Evolutionary conservation across 768 basidiomycete species (phyloP).

Genomic region (Leccinum aurantiacum): DNA sequence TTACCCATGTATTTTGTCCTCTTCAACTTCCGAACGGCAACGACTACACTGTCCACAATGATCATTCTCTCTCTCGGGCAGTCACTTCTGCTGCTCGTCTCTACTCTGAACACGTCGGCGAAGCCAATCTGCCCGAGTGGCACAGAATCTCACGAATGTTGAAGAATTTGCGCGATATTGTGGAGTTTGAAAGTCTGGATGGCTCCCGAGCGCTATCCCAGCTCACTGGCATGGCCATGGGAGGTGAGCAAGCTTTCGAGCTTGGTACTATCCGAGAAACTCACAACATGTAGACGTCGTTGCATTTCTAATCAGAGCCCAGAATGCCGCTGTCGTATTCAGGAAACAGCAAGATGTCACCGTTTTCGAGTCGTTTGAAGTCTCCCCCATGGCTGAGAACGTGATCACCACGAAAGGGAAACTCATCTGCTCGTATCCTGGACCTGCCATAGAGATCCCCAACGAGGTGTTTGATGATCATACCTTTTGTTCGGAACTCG

Average conservation of each 20-base stretch:
- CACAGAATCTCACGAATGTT: neutral
- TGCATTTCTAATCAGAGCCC: neutral
- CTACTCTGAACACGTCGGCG: constrained; percentile 6
- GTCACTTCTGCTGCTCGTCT: constrained; percentile 21
- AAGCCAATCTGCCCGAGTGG: neutral
- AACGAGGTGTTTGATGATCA: neutral
- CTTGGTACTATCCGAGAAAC: neutral
- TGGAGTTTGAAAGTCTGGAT: constrained; percentile 12
- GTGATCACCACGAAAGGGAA: neutral
- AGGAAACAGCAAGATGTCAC: neutral
- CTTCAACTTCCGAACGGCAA: constrained; percentile 39
- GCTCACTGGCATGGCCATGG: constrained; percentile 4
- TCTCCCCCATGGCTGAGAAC: constrained; percentile 32
- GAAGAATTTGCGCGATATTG: neutral
- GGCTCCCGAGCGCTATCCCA: constrained; percentile 2
- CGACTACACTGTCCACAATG: constrained; percentile 17
- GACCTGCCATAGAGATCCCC: neutral
- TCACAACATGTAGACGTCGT: constrained; percentile 32
- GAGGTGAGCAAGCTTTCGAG: constrained; percentile 4
- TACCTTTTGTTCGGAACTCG: constrained; percentile 34
- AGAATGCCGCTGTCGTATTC: neutral
- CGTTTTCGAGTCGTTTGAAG: constrained; percentile 42
- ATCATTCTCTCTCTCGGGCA: constrained; percentile 26
- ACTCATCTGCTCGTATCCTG: neutral
- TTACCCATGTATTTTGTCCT: constrained; percentile 44